Evolutionary conservation across 352 stramenopile species (phyloP), one percentile per base, ranked within the genome.

Genomic region (Phytophthora chlamydospora): DNA sequence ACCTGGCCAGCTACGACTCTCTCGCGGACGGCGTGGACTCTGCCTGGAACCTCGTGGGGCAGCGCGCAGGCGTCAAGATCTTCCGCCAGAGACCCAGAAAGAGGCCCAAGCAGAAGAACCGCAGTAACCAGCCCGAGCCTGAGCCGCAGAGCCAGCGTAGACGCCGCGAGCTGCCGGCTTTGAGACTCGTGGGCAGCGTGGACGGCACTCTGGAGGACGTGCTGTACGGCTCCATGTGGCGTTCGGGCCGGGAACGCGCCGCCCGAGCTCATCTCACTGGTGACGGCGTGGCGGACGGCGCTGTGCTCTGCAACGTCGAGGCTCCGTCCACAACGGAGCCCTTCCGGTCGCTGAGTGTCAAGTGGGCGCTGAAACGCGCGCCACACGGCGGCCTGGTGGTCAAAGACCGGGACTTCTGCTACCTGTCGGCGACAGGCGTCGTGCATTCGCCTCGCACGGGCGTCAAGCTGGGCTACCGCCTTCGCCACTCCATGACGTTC

Each of bases 401-500:
- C 32, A 78, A 81, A 48, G 71, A 85, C 42, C 61, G 76, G 31
- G 73, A 85, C 41, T 75, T 85, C 16, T 85, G 73, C 68, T 85
- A 80, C 54, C 57, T 85, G 29, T 40, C 66, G 17, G 70, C 64
- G 1, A 62, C 65, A 12, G 76, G 76, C 1, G 34, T 81, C 13
- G 46, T 81, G 29, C 61, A 62, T 40, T 74, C 66, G 27, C 60
- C 71, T 6, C 47, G 48, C 3, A 67, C 64, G 7, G 76, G 76
- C n/a, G 57, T 66, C 12, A 65, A 66, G 6, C 40, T 86, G 19
- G 74, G 76, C 46, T 86, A 77, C 42, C 38, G 74, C 41, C 44
- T 86, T 43, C 78, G 80, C 6, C 80, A 91, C 69, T 90, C 82
- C 34, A 69, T 91, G 34, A 78, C 68, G 32, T 83, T 90, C 43